phyloP scores from a whole-genome alignment of 495 filamentous ascomycete genomes.

The Cercophora sp. region DNA sequence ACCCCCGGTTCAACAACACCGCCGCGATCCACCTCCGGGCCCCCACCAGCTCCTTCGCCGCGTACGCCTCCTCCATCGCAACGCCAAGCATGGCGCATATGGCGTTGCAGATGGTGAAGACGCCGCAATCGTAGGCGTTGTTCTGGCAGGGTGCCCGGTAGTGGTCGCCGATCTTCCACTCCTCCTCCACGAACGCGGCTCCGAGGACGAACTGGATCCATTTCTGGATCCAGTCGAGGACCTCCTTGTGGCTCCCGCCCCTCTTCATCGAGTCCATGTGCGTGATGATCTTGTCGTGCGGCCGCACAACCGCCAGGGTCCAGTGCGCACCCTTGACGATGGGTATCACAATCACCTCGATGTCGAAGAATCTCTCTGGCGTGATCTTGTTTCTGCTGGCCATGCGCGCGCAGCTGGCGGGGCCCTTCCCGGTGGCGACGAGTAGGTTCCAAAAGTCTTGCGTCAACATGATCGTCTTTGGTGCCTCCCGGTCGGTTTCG shows the following conservation, averaged over 20 bases:
- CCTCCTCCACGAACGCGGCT: slow-evolving; percentile 48
- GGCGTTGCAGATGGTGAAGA: slow-evolving; percentile 71
- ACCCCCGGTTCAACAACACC: slow-evolving; percentile 64
- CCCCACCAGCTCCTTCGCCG: slow-evolving; percentile 50
- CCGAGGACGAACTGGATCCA: slow-evolving; percentile 62
- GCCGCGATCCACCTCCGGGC: slow-evolving; percentile 65
- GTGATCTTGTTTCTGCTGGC: slow-evolving; percentile 30
- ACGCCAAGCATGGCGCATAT: slow-evolving; percentile 64
- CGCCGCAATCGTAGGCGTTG: slow-evolving; percentile 77
- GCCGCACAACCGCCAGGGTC: slow-evolving; percentile 70
- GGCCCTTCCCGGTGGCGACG: too few species aligned
- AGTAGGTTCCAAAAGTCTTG: too few species aligned
- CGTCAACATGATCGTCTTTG: too few species aligned
- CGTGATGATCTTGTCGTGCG: slow-evolving; percentile 57
- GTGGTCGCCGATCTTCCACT: slow-evolving; percentile 57
- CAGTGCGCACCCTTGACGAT: slow-evolving; percentile 47
- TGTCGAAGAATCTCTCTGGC: slow-evolving; percentile 35
- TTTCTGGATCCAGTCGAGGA: slow-evolving; percentile 23
- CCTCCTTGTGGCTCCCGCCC: slow-evolving; percentile 14
- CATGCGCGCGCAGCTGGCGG: slow-evolving; percentile 27
- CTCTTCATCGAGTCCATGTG: slow-evolving; percentile 69
- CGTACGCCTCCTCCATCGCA: slow-evolving; percentile 54
- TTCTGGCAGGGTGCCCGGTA: slow-evolving; percentile 50
- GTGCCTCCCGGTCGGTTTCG: too few species aligned
- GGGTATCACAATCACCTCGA: slow-evolving; percentile 46